Base-by-base conservation (phyloP, 495 filamentous ascomycete species). In the Antarctomyces pellizariae region DNA sequence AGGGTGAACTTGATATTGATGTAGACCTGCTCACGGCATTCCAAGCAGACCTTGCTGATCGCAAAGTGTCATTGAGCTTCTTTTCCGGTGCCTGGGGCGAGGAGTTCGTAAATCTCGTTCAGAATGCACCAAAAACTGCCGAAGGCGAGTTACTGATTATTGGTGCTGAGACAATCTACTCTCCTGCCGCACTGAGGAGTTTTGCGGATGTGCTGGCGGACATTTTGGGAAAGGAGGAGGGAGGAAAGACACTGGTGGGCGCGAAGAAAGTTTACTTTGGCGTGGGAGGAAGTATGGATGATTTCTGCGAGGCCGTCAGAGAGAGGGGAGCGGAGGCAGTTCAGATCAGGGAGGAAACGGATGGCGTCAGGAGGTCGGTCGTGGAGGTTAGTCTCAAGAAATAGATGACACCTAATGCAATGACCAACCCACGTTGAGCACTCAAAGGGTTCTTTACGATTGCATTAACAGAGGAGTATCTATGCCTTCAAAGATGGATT, bases 211-310 rank as follows among this genome's bases (percentile, higher is more conserved):
- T 73, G 3, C 48, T 95, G 17, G 43, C 79, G 25, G 52, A 48
- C 3, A 41, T 86, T 6, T 45, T 91, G 30, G 47, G 62, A 25
- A 33, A 26, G 15, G 45, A 36, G 2, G 47, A 34, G 3, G 41
- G 46, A 1, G 39, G 39, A 19, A 63, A 62, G 16, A 62, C 57
- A 30, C 46, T 91, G n/a, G 56, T 97, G 1, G 86, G 69, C 3
- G 86, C 86, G 2, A 97, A 97, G 53, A 66, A 68, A 47, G 67
- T 93, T 2, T 97, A 97, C 46, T 97, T 97, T 42, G 86, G 86
- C 3, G 86, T 97, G 29, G 86, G 86, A 2, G 86, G 86, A 11
- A 79, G 80, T 11, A 65, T 97, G 22, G 73, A 84, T 45, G 82
- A 84, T 40, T 92, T 97, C 43, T 57, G 80, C 26, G 48, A 58